Percentiles rank a stretch among this genome's conserved stretches.
Evolutionary conservation across 495 filamentous ascomycete genomes (phyloP).

Genomic region (Trichoderma reesei): DNA sequence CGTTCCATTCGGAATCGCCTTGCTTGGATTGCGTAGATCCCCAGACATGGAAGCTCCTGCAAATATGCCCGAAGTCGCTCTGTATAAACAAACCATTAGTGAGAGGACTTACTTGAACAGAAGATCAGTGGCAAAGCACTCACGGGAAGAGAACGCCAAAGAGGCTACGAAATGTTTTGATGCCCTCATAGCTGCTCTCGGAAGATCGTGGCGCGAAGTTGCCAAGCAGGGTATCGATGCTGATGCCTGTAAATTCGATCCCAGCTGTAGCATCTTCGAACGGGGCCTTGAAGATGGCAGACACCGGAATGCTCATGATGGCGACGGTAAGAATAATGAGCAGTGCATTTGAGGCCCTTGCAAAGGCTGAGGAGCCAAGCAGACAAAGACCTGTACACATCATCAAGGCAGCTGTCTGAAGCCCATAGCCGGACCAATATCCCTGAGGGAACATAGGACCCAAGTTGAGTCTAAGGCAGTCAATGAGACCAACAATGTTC

Average conservation of each 20-base stretch:
- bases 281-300: conserved; percentile 54
- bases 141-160: conserved; percentile 77
- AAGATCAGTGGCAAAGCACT: neutral
- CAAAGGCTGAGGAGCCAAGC: conserved; percentile 71
- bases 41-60: conserved; percentile 87
- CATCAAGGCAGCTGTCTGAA: conserved; percentile 61
- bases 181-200: conserved; percentile 38
- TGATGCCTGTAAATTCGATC: conserved; percentile 69
- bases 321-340: conserved; percentile 62
- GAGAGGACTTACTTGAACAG: no score
- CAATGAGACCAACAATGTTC: conserved; percentile 80
- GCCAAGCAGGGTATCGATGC: conserved; percentile 53
- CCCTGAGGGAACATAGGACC: conserved; percentile 61
- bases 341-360: conserved; percentile 71
- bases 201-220: conserved; percentile 55
- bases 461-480: conserved; percentile 72
- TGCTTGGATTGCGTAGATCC: conserved; percentile 73
- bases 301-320: conserved; percentile 75
- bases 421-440: conserved; percentile 69
- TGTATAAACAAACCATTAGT: neutral
- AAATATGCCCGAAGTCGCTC: conserved; percentile 57
- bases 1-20: conserved; percentile 73
- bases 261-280: conserved; percentile 52
- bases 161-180: conserved; percentile 70
- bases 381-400: conserved; percentile 71